Evolutionary conservation across 2,329 filamentous ascomycete genomes (phyloP).

Genomic region (Sporothrix luriei): DNA sequence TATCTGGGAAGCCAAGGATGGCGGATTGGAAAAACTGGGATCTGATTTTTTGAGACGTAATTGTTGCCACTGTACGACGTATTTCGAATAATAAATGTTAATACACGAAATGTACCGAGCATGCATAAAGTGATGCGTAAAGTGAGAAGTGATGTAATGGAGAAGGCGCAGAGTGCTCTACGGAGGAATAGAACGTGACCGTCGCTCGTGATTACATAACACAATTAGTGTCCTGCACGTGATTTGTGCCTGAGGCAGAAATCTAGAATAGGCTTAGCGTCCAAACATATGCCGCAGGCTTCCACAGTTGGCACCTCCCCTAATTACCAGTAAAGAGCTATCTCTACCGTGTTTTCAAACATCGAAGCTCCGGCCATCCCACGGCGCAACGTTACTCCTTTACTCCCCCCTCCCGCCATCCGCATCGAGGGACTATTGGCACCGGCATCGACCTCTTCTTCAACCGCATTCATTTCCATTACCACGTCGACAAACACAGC

Average conservation of each 20-base stretch:
- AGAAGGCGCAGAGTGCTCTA: too few relatives aligned
- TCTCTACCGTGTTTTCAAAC: conserved; percentile 29
- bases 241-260: conserved; percentile 34
- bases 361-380: conserved; percentile 31
- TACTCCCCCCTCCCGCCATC: conserved; percentile 12
- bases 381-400: conserved; percentile 31
- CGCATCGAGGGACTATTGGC: neutral
- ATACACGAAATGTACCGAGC: neutral
- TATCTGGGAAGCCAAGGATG: conserved; percentile 6
- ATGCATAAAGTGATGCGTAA: neutral
- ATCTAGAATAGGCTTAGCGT: conserved; percentile 27
- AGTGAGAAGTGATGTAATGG: neutral
- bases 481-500: neutral
- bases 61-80: neutral
- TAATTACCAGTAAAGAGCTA: conserved; percentile 28
- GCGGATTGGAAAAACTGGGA: conserved; percentile 19
- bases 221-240: conserved; percentile 19
- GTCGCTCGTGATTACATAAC: neutral
- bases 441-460: conserved; percentile 8
- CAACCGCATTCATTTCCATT: neutral
- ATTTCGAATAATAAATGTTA: neutral
- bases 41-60: conserved; percentile 6
- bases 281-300: conserved; percentile 35
- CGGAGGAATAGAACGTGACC: too few relatives aligned
- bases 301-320: conserved; percentile 19